These are phyloP conservation scores for Pseudozyma tsukubaensis DNA, from an alignment of 1,284 basidiomycete genomes.

Conservation along the genomic window DNA sequence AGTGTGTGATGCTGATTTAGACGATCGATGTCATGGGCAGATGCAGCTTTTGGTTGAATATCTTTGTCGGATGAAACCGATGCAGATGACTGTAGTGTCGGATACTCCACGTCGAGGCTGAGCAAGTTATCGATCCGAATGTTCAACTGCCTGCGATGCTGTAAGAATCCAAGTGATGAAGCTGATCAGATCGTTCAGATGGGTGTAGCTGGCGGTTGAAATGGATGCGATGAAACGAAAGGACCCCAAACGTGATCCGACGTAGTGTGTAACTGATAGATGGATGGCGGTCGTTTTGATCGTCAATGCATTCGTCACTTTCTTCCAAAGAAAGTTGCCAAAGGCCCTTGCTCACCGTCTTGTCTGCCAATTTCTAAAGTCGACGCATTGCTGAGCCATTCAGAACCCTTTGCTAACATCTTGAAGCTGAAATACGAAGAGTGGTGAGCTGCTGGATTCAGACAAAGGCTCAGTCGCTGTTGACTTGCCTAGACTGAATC, in stretches of 20 bases:
- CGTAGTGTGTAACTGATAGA: too few relatives aligned
- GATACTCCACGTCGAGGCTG: background rate
- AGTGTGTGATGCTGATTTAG: background rate
- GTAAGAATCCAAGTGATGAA: background rate
- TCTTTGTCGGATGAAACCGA: too few relatives aligned
- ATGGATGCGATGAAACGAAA: background rate
- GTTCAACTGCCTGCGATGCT: too few relatives aligned
- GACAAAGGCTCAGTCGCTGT: conserved; percentile 12
- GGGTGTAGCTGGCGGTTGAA: background rate
- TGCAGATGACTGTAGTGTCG: background rate
- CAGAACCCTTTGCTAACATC: background rate
- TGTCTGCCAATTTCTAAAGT: background rate
- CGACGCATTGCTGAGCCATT: conserved; percentile 2
- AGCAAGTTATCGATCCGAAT: too few relatives aligned
- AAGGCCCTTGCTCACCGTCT: too few relatives aligned
- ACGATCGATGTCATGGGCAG: background rate
- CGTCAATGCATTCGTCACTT: background rate
- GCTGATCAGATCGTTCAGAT: too few relatives aligned
- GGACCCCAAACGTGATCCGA: too few relatives aligned
- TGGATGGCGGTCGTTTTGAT: background rate
- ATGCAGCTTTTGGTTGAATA: too few relatives aligned
- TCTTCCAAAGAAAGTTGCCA: too few relatives aligned
- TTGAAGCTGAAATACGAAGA: too few relatives aligned
- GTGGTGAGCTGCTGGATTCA: conserved; percentile 1
- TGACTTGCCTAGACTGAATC: background rate